Evolutionary conservation across 2,329 filamentous ascomycete species (phyloP), one percentile per base, ranked within the genome.

Genomic region (Tolypocladium nubicola): DNA sequence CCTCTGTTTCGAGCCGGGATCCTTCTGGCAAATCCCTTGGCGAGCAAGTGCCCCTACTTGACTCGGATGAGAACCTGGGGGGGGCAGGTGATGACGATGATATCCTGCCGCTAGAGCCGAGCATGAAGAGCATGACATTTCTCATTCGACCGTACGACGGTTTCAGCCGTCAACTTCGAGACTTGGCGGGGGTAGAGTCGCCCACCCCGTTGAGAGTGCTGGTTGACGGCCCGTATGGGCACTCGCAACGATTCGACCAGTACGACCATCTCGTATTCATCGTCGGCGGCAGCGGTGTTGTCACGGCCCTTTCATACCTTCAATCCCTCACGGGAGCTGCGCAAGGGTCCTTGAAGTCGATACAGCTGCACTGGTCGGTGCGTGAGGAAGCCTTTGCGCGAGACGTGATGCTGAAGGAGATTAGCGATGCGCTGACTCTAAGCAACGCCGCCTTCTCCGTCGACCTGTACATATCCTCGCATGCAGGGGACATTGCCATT

Each of bases 131-230:
- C 10, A 50, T 50, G 47, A 50, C 69, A 0, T 78, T 78, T 45
- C 65, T 78, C n/a, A 73, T 78, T 49, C 66, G 76, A 0, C 76
- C 76, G 0, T 78, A 78, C 59, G 71, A 76, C 49, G 68, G 75
- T 50, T 78, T 77, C 62, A 78, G 75, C 0, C 62, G 63, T 0
- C 66, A 75, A 2, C 68, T 78, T 0, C 62, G 68, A 37, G 62
- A 71, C 5, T 56, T 64, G 5, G 72, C 72, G 0, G 63, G 64
- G 1, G 55, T 2, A 1, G 35, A 50, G 30, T 49, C 45, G 14
- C 30, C 59, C 0, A 39, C 57, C 1, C 66, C 65, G 0, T 53
- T 75, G 1, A 67, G 70, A 0, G 65, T 79, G 0, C 63, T 77
- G 0, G 68, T 78, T 7, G 76, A 79, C 16, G 76, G 76, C 0